These are phyloP conservation scores for Wickerhamiella spandovensis DNA, from an alignment of 805 yeast species.

Conservation along the genomic window DNA sequence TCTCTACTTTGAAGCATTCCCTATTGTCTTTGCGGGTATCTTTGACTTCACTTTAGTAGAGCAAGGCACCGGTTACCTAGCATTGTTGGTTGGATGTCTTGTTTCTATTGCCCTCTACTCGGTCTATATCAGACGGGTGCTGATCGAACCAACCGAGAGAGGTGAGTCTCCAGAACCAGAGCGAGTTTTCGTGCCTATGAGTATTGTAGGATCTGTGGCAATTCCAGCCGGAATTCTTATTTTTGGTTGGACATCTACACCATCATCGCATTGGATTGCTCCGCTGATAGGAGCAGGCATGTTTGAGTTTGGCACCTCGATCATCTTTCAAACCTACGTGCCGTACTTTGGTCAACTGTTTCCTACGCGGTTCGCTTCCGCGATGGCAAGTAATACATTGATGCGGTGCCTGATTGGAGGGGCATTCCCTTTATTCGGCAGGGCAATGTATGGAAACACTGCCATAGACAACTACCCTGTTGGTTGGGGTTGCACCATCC, in stretches of 20 bases:
- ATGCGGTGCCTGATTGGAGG: conserved; percentile 40
- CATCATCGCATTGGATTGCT: conserved; percentile 38
- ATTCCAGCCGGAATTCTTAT: conserved; percentile 42
- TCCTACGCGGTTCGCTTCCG: conserved; percentile 40
- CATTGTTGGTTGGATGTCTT: conserved; percentile 34
- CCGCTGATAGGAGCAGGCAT: conserved; percentile 34
- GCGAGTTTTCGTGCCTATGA: conserved; percentile 16
- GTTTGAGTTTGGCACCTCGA: conserved; percentile 30
- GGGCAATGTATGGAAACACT: conserved; percentile 37
- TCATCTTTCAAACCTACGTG: conserved; percentile 39
- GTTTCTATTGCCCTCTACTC: conserved; percentile 23
- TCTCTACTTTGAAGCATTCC: conserved; percentile 50
- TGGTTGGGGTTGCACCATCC: conserved; percentile 43
- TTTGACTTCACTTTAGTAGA: conserved; percentile 37
- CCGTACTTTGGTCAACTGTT: conserved; percentile 38
- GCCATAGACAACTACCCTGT: conserved; percentile 36
- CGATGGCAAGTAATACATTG: conserved; percentile 43
- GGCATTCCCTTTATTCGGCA: conserved; percentile 51
- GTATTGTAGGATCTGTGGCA: conserved; percentile 30
- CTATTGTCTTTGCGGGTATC: conserved; percentile 36
- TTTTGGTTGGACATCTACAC: conserved; percentile 45
- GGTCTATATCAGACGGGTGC: conserved; percentile 1
- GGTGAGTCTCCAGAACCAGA: conserved; percentile 6
- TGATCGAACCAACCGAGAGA: not conserved
- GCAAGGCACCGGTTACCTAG: conserved; percentile 34